Base-by-base conservation (phyloP, 2,329 filamentous ascomycete genomes). In the Mycosphaerella arachidis region DNA sequence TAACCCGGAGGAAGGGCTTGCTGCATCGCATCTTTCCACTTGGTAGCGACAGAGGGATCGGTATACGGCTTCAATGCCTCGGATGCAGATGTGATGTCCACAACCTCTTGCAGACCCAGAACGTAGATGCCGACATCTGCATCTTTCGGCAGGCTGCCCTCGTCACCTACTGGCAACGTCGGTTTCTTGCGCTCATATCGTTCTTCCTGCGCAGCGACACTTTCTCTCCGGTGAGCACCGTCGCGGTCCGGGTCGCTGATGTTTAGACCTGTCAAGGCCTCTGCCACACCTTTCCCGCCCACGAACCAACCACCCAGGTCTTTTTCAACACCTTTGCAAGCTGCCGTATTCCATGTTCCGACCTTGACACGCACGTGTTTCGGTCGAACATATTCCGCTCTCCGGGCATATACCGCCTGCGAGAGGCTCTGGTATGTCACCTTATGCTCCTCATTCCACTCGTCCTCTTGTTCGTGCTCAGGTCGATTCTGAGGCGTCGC, bases 341-440 rank as follows among this genome's bases (percentile, higher is more conserved):
- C 87, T 4, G 92, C 94, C 16, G 96, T 91, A 75, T 99, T 99
- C 94, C 94, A 99, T 0, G 90, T 89, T 46, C 93, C 94, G 55
- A 99, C 83, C 76, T 97, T 97, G 74, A 99, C 84, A 65, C 87
- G 87, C 67, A 96, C 85, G 54, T 83, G 83, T 72, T 87, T 87
- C 48, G 86, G 84, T 40, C 86, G 84, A 29, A 89, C 88, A 73
- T 92, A 99, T 73, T 97, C 92, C 53, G 84, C 78, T 69, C 87
- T 84, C 56, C 94, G 84, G 43, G 89, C 86, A 71, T 88, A 84
- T 43, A 97, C 74, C 1, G 81, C 82, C 56, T 83, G 80, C 2
- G 81, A 79, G 8, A 88, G 76, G 33, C 65, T 71, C 40, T 66
- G 57, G 55, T 59, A 64, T 16, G 62, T 65, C 6, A 61, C 59